phyloP scores from a whole-genome alignment of 768 basidiomycete species.

The Leccinum ochraceum region DNA sequence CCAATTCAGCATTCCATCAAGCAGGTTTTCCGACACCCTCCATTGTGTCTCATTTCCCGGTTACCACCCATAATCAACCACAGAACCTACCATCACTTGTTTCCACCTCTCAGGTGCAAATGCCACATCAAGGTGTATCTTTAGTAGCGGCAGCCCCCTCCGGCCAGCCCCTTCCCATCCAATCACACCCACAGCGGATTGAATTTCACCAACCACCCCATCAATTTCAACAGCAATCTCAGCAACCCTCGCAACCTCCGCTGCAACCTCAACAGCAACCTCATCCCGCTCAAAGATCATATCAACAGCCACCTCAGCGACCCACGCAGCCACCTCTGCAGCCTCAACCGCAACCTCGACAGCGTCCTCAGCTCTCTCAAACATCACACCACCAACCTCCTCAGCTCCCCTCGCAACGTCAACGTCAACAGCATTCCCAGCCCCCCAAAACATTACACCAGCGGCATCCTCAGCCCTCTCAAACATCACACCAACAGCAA shows the following conservation, averaged over 20 bases:
- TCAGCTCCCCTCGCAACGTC: constrained; percentile 5
- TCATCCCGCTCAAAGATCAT: not conserved
- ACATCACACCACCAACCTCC: not conserved
- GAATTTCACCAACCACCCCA: constrained; percentile 1
- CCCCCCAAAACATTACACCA: not conserved
- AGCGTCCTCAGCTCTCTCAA: not conserved
- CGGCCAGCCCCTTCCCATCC: not conserved
- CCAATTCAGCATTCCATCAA: constrained; percentile 1
- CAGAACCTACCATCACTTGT: constrained; percentile 1
- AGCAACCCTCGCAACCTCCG: not conserved
- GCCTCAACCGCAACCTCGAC: not conserved
- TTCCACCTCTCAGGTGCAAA: constrained; percentile 7
- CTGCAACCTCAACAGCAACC: constrained; percentile 1
- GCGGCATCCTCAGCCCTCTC: not conserved
- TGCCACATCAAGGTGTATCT: constrained; percentile 5
- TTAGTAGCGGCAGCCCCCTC: not conserved
- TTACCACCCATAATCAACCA: constrained; percentile 3
- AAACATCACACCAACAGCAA: not conserved
- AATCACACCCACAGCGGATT: not conserved
- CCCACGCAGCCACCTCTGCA: not conserved
- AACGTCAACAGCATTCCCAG: not conserved
- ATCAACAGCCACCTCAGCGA: not conserved
- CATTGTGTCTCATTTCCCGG: not conserved
- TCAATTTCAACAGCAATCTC: constrained; percentile 4
- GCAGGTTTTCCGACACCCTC: constrained; percentile 2